phyloP scores from a whole-genome alignment of 1,284 basidiomycete genomes.

The Puccinia novopanici region DNA sequence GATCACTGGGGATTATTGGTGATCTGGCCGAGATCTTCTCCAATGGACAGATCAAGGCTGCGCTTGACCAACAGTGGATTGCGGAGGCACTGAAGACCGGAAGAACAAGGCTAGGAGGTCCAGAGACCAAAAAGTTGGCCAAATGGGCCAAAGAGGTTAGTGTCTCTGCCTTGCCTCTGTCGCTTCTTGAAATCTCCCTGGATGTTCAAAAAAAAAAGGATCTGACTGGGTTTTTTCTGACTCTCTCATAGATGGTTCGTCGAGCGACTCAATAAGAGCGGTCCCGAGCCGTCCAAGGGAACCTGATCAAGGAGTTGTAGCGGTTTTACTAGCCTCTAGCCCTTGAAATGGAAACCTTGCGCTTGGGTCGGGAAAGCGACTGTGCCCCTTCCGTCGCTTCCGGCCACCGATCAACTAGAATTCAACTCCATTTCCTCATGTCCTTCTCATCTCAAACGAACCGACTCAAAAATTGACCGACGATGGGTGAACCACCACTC shows the following conservation, averaged over 20 bases:
- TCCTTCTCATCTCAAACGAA: conserved; percentile 10
- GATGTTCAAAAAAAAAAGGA: too few species aligned
- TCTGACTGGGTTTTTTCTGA: background rate
- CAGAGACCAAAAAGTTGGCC: conserved; percentile 63
- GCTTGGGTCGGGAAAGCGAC: background rate
- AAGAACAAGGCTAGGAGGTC: conserved; percentile 62
- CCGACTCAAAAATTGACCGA: background rate
- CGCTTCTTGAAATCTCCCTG: background rate
- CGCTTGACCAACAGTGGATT: conserved; percentile 80
- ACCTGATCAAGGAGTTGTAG: background rate
- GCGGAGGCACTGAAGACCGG: conserved; percentile 70
- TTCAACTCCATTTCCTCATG: background rate
- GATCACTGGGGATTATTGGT: conserved; percentile 81
- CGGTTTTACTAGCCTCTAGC: conserved; percentile 17
- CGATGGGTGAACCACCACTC: background rate
- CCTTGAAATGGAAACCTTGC: conserved; percentile 23
- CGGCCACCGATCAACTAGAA: background rate
- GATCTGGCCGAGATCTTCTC: conserved; percentile 87
- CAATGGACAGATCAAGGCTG: conserved; percentile 75
- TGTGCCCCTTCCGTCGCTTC: background rate
- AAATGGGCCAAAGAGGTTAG: conserved; percentile 65
- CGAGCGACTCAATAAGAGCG: conserved; percentile 39
- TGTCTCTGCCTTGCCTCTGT: background rate
- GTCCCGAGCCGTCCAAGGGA: background rate
- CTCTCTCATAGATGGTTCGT: conserved; percentile 40